Percentiles rank a stretch among this genome's conserved stretches.
Evolutionary conservation across 1,139 yeast genomes (phyloP).

Genomic region (Kodamaea arcana): DNA sequence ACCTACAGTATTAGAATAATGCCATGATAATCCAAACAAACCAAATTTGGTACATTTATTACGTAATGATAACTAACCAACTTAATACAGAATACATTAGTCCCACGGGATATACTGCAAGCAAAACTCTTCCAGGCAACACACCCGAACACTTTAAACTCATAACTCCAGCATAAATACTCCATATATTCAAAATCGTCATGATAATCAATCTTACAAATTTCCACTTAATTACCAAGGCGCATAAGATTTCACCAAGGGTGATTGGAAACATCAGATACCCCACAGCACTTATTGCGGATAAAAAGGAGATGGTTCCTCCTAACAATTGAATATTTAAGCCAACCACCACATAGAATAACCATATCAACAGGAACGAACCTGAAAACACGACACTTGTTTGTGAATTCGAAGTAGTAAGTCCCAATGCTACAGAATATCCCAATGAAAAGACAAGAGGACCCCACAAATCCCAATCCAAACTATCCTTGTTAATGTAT

Average conservation of each 20-base stretch:
- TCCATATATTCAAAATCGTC: slow-evolving; percentile 60
- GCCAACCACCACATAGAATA: slow-evolving; percentile 56
- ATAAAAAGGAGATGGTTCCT: slow-evolving; percentile 68
- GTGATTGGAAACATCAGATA: slow-evolving; percentile 78
- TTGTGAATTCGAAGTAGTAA: slow-evolving; percentile 35
- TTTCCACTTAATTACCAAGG: slow-evolving; percentile 50
- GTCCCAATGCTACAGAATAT: slow-evolving; percentile 54
- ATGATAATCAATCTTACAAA: slow-evolving; percentile 54
- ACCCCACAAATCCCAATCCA: slow-evolving; percentile 91
- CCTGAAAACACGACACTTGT: slow-evolving; percentile 50
- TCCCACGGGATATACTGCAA: slow-evolving; percentile 79
- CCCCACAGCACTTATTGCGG: slow-evolving; percentile 77
- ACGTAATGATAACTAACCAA: slow-evolving; percentile 75
- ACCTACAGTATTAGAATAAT: too few relatives aligned
- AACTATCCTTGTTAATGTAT: slow-evolving; percentile 25
- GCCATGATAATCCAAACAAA: too few relatives aligned
- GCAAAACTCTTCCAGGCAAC: slow-evolving; percentile 59
- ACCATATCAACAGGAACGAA: slow-evolving; percentile 46
- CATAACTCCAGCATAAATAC: slow-evolving; percentile 63
- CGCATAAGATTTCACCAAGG: slow-evolving; percentile 58
- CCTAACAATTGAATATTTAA: slow-evolving; percentile 74
- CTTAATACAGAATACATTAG: slow-evolving; percentile 69
- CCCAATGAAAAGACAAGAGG: slow-evolving; percentile 70
- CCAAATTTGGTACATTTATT: too few relatives aligned
- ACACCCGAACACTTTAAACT: slow-evolving; percentile 69